Evolutionary conservation across 2,329 filamentous ascomycete genomes (phyloP).

Genomic region (Phaeophleospora eucalypticola): DNA sequence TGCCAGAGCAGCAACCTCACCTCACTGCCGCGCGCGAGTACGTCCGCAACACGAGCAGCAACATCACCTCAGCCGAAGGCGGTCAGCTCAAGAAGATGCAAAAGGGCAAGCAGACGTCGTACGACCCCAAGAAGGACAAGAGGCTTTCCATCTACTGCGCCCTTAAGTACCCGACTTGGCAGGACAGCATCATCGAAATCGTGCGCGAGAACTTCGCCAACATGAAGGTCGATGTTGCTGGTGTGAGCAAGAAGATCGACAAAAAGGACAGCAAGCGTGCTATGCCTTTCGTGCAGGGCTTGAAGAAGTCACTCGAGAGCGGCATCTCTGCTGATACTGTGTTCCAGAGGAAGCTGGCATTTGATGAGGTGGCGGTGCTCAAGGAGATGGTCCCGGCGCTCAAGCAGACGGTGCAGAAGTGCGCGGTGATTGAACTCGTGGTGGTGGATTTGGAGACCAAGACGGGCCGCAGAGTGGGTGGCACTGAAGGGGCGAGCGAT

Average conservation of each 20-base stretch:
- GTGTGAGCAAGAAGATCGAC: conserved; percentile 69
- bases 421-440: conserved; percentile 68
- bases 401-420: conserved; percentile 67
- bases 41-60: conserved; percentile 67
- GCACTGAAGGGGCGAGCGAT: conserved; percentile 49
- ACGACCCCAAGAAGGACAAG: conserved; percentile 89
- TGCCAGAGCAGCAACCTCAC: conserved; percentile 60
- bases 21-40: conserved; percentile 80
- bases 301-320: conserved; percentile 75
- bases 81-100: conserved; percentile 80
- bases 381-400: conserved; percentile 73
- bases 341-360: conserved; percentile 77
- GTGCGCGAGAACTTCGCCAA: conserved; percentile 67
- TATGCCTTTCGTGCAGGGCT: conserved; percentile 87
- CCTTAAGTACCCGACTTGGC: conserved; percentile 79
- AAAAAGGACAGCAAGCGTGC: conserved; percentile 96
- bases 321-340: conserved; percentile 63
- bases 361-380: conserved; percentile 76
- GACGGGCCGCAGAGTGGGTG: conserved; percentile 53
- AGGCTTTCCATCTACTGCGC: conserved; percentile 83
- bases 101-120: conserved; percentile 81
- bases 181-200: conserved; percentile 81
- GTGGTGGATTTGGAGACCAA: conserved; percentile 67
- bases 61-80: conserved; percentile 81
- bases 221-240: conserved; percentile 70